Evolutionary conservation across 495 filamentous ascomycete genomes (phyloP), one percentile per base, ranked within the genome.

Genomic region (Neurospora terricola): DNA sequence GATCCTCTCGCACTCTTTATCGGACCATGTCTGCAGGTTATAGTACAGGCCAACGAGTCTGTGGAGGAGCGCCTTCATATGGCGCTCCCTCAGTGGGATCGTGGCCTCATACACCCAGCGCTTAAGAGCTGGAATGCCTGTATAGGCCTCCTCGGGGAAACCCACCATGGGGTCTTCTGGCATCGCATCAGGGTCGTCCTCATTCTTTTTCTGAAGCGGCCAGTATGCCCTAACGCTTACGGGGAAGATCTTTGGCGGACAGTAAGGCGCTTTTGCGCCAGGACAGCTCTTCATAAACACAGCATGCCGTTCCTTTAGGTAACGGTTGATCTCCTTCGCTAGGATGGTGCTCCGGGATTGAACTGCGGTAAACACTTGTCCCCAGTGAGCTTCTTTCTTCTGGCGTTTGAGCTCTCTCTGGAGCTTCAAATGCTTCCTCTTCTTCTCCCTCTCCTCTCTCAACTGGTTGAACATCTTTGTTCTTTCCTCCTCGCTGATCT

Each of bases 221-320:
- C 78, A 80, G 30, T 75, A 80, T 3, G 77, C 77, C 27, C 54
- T 75, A 2, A 66, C 30, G 70, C 76, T 76, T 0, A 75, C 68
- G 9, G 76, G 73, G 5, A 76, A 74, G 3, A 76, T 48, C 0
- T 38, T 8, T 2, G 74, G 72, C 0, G 27, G 23, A n/a, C 27
- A 59, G 11, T 45, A 69, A 4, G 70, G 27, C 1, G 5, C 8
- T 0, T 9, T 2, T 0, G 36, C 18, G 2, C 34, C 43, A 21
- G 12, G 69, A 7, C 30, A 69, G 2, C 2, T 43, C 40, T 27
- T 48, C 21, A 21, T 40, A 8, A 76, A 73, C 0, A 16, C 36
- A 1, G 70, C 39, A 38, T 77, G 76, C 5, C 38, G 23, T 1
- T 59, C 37, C 23, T 69, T 38, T 9, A 76, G 66, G 2, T 75